A percentile compares a stretch with the other conserved stretches of the same genome.
These are phyloP conservation scores for Boletus albobrunnescens DNA, from an alignment of 1,284 basidiomycete genomes.

Conservation along the genomic window DNA sequence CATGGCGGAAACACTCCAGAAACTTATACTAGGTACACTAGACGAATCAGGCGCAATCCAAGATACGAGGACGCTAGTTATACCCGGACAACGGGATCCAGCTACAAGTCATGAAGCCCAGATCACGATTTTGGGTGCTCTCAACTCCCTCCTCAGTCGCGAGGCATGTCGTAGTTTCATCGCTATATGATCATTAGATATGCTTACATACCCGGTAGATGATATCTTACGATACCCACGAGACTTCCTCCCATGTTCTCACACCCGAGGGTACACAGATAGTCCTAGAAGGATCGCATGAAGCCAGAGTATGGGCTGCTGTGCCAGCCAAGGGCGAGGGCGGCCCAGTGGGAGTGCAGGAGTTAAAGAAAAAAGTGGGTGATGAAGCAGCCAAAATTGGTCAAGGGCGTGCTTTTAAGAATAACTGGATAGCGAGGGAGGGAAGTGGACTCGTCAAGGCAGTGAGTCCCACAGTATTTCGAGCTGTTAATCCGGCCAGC, in stretches of 20 bases:
- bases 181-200: slow-evolving; percentile 6
- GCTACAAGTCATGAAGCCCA: slow-evolving; percentile 72
- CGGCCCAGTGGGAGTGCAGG: slow-evolving; percentile 57
- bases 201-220: slow-evolving; percentile 54
- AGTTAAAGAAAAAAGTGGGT: slow-evolving; percentile 74
- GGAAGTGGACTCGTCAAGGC: slow-evolving; percentile 83
- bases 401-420: slow-evolving; percentile 95
- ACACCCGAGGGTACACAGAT: slow-evolving; percentile 83
- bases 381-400: slow-evolving; percentile 86
- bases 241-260: slow-evolving; percentile 67
- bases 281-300: slow-evolving; percentile 82
- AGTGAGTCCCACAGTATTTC: slow-evolving; percentile 45
- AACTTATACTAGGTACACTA: slow-evolving; percentile 73
- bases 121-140: slow-evolving; percentile 77
- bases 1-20: slow-evolving; percentile 78
- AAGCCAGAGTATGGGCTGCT: slow-evolving; percentile 88
- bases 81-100: slow-evolving; percentile 59
- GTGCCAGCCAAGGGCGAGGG: slow-evolving; percentile 70
- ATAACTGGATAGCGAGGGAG: slow-evolving; percentile 94
- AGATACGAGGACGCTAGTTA: slow-evolving; percentile 70
- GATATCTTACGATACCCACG: slow-evolving; percentile 79
- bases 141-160: slow-evolving; percentile 84
- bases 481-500: neutral
- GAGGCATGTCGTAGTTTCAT: slow-evolving; percentile 54
- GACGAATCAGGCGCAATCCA: slow-evolving; percentile 55